phyloP scores from a whole-genome alignment of 73 alveolate species.

The Effrenium voratum region DNA sequence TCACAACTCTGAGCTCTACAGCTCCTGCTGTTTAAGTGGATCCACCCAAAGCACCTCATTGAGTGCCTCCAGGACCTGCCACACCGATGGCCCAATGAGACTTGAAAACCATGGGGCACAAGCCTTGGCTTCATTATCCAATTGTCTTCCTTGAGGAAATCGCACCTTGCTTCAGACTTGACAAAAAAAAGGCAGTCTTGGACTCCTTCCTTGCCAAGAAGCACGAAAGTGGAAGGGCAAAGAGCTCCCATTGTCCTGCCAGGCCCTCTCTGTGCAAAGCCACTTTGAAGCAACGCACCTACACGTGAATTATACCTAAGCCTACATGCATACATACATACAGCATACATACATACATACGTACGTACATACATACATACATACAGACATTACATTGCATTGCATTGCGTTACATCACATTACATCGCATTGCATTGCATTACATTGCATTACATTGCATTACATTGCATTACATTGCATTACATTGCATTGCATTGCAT shows the following conservation, averaged over 20 bases:
- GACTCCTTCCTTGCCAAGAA: not conserved
- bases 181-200: not conserved
- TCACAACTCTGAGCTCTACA: not conserved
- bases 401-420: too few species aligned
- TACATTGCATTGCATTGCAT: too few species aligned
- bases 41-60: constrained; percentile 85
- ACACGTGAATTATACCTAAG: too few species aligned
- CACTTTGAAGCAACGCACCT: too few species aligned
- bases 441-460: too few species aligned
- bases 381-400: too few species aligned
- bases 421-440: too few species aligned
- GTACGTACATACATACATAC: too few species aligned
- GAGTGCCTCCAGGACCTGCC: constrained; percentile 60
- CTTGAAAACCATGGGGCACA: not conserved
- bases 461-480: too few species aligned
- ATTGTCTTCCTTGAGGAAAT: constrained; percentile 77
- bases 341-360: too few species aligned
- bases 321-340: too few species aligned
- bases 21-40: constrained; percentile 68
- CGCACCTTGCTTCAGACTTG: constrained; percentile 24
- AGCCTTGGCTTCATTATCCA: constrained; percentile 87
- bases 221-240: constrained; percentile 83
- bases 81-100: not conserved
- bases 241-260: constrained; percentile 84
- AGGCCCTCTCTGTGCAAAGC: too few species aligned